phyloP scores from a whole-genome alignment of 106 monocot species.

The Xerophyta viscosa region DNA sequence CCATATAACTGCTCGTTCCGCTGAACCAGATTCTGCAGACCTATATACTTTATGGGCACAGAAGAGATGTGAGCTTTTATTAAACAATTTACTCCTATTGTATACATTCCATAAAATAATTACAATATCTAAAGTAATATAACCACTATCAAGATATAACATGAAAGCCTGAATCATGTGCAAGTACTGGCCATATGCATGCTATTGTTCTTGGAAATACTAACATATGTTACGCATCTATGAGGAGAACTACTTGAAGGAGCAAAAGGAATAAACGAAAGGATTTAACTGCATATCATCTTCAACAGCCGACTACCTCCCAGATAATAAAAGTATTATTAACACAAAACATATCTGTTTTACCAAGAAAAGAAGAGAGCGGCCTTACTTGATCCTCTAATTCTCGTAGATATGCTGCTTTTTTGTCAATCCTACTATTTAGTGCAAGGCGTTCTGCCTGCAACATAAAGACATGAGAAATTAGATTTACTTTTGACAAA shows the following conservation, averaged over 20 bases:
- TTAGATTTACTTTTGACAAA: background rate
- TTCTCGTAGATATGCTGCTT: constrained; percentile 71
- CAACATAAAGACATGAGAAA: background rate
- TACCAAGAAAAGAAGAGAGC: background rate
- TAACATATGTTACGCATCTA: too few species aligned
- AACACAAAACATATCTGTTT: too few species aligned
- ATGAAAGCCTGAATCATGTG: background rate
- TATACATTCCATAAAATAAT: background rate
- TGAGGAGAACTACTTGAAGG: too few species aligned
- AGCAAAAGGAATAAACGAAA: too few species aligned
- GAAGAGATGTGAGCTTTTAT: background rate
- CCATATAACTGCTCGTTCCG: constrained; percentile 71
- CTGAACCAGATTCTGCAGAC: constrained; percentile 72
- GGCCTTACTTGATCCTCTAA: constrained; percentile 77
- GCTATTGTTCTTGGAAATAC: too few species aligned
- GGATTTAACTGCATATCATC: too few species aligned
- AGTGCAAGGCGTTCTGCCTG: constrained; percentile 57
- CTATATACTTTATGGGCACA: constrained; percentile 35
- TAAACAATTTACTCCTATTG: background rate
- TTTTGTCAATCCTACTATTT: constrained; percentile 68
- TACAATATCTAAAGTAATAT: background rate
- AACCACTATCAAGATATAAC: background rate
- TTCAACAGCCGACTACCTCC: too few species aligned
- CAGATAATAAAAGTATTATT: too few species aligned
- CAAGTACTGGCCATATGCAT: too few species aligned